Conservation (phyloP, 345 rosid species). For the Hypericum perforatum region DNA sequence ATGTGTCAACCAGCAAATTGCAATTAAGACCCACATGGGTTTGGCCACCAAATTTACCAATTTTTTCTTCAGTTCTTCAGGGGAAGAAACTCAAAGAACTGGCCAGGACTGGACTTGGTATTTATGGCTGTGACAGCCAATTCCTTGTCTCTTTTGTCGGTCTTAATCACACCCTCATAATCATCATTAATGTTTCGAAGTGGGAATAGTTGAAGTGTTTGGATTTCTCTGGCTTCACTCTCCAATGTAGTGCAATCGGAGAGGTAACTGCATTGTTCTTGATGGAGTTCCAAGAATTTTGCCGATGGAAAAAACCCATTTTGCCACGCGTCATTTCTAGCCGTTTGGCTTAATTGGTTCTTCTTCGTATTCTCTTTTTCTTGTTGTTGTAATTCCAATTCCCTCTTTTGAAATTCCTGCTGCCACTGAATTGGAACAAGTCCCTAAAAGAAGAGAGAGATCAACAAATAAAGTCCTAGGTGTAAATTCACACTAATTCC, state of each 20-base stretch:
- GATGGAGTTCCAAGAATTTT: constrained; percentile 1
- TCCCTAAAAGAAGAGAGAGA: constrained; percentile 11
- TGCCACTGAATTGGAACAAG: constrained; percentile 14
- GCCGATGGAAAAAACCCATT: constrained; percentile 16
- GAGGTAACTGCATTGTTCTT: constrained; percentile 10
- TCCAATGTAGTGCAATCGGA: neutral
- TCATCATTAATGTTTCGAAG: constrained; percentile 11
- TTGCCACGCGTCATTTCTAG: constrained; percentile 15
- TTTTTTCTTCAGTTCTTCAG: constrained; percentile 33
- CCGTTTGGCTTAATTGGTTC: neutral
- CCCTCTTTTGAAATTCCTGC: constrained; percentile 18
- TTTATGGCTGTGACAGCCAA: constrained; percentile 21
- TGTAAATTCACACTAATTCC: neutral
- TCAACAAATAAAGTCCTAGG: neutral
- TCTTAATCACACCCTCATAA: constrained; percentile 8
- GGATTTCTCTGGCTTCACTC: constrained; percentile 24
- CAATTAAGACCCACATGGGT: constrained; percentile 29
- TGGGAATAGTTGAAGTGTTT: constrained; percentile 55
- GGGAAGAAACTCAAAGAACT: constrained; percentile 57
- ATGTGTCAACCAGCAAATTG: too few species aligned
- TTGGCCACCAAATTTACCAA: neutral
- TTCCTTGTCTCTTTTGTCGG: constrained; percentile 15
- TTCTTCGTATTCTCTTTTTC: too few species aligned
- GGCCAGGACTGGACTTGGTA: constrained; percentile 29
- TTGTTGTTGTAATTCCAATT: constrained; percentile 16